Evolutionary conservation across 2,329 filamentous ascomycete genomes (phyloP).

Genomic region (Escovopsis sp.): DNA sequence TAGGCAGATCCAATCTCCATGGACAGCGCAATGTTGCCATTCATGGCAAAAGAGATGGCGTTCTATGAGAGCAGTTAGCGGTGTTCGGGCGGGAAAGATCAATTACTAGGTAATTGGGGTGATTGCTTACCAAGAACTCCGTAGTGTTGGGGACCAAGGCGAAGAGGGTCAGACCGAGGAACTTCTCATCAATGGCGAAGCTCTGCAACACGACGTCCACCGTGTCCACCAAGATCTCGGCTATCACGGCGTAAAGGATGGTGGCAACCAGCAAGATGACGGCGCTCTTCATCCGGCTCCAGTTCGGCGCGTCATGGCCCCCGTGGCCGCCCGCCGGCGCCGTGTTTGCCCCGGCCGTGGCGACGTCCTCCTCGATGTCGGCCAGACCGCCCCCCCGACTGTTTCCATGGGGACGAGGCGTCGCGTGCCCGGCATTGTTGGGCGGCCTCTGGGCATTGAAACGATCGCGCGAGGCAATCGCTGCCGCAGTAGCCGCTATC

Average conservation of each 20-base stretch:
- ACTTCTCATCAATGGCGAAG: constrained; percentile 90
- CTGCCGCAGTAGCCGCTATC: constrained; percentile 81
- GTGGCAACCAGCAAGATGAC: constrained; percentile 82
- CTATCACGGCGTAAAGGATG: constrained; percentile 86
- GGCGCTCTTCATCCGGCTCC: constrained; percentile 82
- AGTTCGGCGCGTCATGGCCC: constrained; percentile 96
- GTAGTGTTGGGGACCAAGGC: constrained; percentile 96
- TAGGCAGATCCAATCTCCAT: constrained; percentile 99
- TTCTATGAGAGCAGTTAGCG: constrained; percentile 39
- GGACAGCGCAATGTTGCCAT: constrained; percentile 93
- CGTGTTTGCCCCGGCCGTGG: constrained; percentile 17
- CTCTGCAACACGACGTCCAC: constrained; percentile 91
- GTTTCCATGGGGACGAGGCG: constrained; percentile 12
- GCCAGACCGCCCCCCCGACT: constrained; percentile 20
- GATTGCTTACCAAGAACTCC: constrained; percentile 66
- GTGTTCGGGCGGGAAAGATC: not conserved
- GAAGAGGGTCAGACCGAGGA: constrained; percentile 90
- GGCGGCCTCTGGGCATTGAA: constrained; percentile 20
- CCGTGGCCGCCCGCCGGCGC: constrained; percentile 33
- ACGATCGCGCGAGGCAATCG: constrained; percentile 67
- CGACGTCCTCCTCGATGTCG: constrained; percentile 31
- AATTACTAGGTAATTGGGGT: too few species aligned
- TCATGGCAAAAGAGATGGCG: constrained; percentile 98
- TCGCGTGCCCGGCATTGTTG: constrained; percentile 15
- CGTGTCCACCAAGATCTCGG: constrained; percentile 91